A percentile compares a stretch with the other conserved stretches of the same genome.
phyloP scores from a whole-genome alignment of 2,329 filamentous ascomycete species.

The Colletotrichum cordylinicola region DNA sequence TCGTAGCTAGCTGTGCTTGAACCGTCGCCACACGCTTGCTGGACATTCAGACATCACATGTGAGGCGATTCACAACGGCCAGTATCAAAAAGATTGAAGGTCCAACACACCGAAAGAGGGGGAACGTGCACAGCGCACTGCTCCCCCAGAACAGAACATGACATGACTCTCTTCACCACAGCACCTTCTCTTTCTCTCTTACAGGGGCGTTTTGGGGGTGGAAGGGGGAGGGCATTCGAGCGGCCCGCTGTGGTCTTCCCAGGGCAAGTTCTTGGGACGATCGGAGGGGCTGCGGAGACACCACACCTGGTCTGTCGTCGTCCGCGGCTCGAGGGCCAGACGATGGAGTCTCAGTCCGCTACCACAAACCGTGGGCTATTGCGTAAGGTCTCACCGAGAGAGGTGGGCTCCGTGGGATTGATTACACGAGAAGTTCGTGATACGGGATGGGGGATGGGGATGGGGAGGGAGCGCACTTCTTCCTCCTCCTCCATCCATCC shows the following conservation, averaged over 20 bases:
- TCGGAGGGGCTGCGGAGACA: conserved; percentile 43
- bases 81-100: neutral
- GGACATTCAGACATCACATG: neutral
- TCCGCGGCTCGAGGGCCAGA: neutral
- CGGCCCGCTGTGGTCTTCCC: neutral
- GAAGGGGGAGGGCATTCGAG: neutral
- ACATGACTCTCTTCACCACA: neutral
- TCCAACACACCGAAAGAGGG: neutral
- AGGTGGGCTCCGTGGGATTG: neutral
- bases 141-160: neutral
- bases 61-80: neutral
- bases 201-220: neutral
- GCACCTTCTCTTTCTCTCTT: neutral
- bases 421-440: neutral
- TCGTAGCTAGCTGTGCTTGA: neutral
- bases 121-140: neutral
- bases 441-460: neutral
- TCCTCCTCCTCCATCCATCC: too few species aligned
- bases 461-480: too few species aligned
- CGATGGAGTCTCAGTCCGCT: neutral
- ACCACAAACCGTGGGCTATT: neutral
- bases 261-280: conserved; percentile 47
- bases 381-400: neutral
- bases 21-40: neutral
- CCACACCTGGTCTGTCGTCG: neutral